phyloP scores from a whole-genome alignment of 129 eudicot species.

The Helichrysum umbraculigerum region DNA sequence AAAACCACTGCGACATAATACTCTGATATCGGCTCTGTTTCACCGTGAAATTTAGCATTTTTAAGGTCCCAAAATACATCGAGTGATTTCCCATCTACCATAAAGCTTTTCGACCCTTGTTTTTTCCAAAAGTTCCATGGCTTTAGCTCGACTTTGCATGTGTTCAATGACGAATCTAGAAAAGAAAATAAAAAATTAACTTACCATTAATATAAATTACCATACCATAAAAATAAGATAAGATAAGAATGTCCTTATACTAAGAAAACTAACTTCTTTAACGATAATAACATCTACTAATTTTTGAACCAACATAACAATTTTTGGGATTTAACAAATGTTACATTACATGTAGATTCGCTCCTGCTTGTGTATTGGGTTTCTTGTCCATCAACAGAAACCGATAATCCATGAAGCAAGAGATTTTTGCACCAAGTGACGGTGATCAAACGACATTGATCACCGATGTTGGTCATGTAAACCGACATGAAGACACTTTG shows the following conservation, averaged over 20 bases:
- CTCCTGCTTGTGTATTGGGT: conserved; percentile 34
- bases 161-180: background rate
- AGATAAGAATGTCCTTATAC: too few relatives aligned
- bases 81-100: conserved; percentile 54
- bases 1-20: conserved; percentile 85
- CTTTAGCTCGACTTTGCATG: conserved; percentile 87
- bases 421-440: conserved; percentile 95
- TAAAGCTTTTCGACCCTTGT: conserved; percentile 74
- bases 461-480: conserved; percentile 61
- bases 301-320: too few relatives aligned
- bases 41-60: conserved; percentile 77
- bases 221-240: too few relatives aligned
- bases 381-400: conserved; percentile 57
- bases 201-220: background rate
- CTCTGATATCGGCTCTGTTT: conserved; percentile 81
- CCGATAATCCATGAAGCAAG: conserved; percentile 80
- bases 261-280: background rate
- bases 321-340: background rate
- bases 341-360: background rate
- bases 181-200: too few relatives aligned
- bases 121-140: conserved; percentile 98
- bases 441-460: conserved; percentile 74
- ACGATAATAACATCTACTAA: too few relatives aligned
- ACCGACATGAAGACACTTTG: conserved; percentile 78
- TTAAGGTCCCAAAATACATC: conserved; percentile 87